Percentiles rank a stretch among this genome's conserved stretches.
Conservation (phyloP, 495 filamentous ascomycete genomes). For the Evernia prunastri region DNA sequence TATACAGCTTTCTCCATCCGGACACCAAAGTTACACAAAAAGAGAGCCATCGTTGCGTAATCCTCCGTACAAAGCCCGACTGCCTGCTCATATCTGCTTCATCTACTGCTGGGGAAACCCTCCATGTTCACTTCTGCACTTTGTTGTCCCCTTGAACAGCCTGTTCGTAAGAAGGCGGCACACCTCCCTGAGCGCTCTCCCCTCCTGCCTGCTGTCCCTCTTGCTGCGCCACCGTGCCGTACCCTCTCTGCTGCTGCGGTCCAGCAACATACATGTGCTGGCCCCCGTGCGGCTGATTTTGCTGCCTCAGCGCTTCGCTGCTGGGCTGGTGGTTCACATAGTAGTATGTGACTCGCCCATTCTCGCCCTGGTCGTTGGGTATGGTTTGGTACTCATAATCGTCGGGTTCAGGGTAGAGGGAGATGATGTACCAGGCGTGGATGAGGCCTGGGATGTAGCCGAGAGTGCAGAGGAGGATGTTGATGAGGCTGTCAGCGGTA, state of each 20-base stretch:
- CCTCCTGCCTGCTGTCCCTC: constrained; percentile 18
- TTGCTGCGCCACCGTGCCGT: constrained; percentile 22
- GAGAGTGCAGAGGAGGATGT: constrained; percentile 82
- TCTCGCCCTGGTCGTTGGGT: constrained; percentile 47
- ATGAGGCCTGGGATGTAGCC: constrained; percentile 88
- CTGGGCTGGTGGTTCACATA: constrained; percentile 50
- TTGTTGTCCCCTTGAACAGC: constrained; percentile 27
- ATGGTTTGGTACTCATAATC: constrained; percentile 57
- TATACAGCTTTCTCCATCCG: neutral
- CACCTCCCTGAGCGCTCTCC: constrained; percentile 18
- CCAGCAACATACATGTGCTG: constrained; percentile 13
- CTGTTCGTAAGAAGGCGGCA: constrained; percentile 29
- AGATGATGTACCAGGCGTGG: constrained; percentile 98
- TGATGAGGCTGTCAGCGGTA: constrained; percentile 88
- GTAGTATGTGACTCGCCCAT: constrained; percentile 59
- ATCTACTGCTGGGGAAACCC: neutral
- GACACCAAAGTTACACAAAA: neutral
- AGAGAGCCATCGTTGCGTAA: neutral
- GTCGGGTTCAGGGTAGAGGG: constrained; percentile 69
- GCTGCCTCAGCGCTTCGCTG: constrained; percentile 15
- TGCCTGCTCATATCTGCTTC: neutral
- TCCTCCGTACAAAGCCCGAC: neutral
- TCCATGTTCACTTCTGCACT: constrained; percentile 9
- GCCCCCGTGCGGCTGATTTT: constrained; percentile 15
- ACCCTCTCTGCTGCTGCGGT: constrained; percentile 20